Evolutionary conservation across 495 filamentous ascomycete genomes (phyloP), one percentile per base, ranked within the genome.

Genomic region (Podospora pseudocomata): DNA sequence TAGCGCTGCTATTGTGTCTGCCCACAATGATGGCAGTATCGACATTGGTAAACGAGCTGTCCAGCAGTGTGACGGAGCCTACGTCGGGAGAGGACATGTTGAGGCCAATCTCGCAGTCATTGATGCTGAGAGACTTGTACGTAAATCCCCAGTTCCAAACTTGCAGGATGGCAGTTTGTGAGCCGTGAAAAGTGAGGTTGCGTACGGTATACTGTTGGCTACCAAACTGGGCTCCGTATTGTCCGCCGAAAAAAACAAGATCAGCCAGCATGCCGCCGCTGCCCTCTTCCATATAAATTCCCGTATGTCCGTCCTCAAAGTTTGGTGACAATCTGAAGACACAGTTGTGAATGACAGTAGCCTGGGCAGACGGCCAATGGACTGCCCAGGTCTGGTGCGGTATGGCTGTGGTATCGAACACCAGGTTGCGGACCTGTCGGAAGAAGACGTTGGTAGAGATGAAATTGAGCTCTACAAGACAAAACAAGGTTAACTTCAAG

Each of bases 311-410:
- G 19, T 84, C 89, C 18, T 84, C 86, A 4, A 77, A 77, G 6
- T 79, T 79, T n/a, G 67, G 56, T 13, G 76, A 82, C 87, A 97
- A 92, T 72, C 89, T 84, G 78, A 97, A 93, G 49, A 87, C 85
- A 65, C 95, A 88, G 76, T 97, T 97, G 76, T 96, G 92, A 63
- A 96, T 79, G 66, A 88, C 90, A 11, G 94, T 96, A 4, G 94
- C 95, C 71, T 98, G 94, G 60, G 91, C 91, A 0, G 97, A 92
- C 71, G 97, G 95, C 93, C 93, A 97, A 75, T 99, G 95, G 62
- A 99, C 91, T 76, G 89, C 92, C 61, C 89, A 82, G 59, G 87
- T 90, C 32, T 77, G 80, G 53, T 80, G 74, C 19, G 87, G 85
- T 80, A 90, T 84, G 16, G 80, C 85, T 27, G 87, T 92, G 30